A percentile compares a stretch with the other conserved stretches of the same genome.
Conservation (phyloP, 164 flowering plant genomes). For the Pachysandra terminalis region DNA sequence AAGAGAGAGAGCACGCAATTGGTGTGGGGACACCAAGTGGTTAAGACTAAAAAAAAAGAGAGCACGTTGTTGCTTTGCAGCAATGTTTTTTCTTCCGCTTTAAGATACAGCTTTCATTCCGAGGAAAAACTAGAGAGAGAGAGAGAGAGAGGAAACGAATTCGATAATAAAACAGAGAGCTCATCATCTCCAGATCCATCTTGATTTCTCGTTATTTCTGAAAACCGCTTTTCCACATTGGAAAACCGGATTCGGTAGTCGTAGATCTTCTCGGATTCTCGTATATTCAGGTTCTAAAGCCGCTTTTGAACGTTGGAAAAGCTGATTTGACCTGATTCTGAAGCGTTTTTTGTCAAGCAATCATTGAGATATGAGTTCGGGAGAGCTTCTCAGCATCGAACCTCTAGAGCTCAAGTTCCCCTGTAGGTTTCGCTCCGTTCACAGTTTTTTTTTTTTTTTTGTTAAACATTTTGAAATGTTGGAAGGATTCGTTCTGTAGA, state of each 20-base stretch:
- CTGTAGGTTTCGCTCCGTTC: constrained; percentile 27
- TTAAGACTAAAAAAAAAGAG: too few relatives aligned
- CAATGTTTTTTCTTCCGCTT: not conserved
- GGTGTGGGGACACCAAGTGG: too few relatives aligned
- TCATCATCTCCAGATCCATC: not conserved
- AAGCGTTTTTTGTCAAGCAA: not conserved
- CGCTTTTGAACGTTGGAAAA: not conserved
- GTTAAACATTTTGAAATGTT: not conserved
- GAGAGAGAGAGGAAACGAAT: not conserved
- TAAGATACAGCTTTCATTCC: not conserved
- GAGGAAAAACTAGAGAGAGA: not conserved
- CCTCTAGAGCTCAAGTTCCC: constrained; percentile 42
- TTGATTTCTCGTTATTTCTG: not conserved
- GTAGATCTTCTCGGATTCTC: not conserved
- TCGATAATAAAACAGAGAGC: not conserved
- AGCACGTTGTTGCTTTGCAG: not conserved
- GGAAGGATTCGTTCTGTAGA: not conserved
- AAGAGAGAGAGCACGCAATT: too few relatives aligned
- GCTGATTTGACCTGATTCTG: not conserved
- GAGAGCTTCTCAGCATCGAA: constrained; percentile 35
- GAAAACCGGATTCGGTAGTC: not conserved
- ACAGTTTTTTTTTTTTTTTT: too few relatives aligned
- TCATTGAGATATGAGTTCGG: constrained; percentile 24
- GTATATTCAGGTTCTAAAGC: not conserved
- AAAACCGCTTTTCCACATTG: not conserved